phyloP scores from a whole-genome alignment of 2,329 filamentous ascomycete genomes.

The Rhinocladiella similis region DNA sequence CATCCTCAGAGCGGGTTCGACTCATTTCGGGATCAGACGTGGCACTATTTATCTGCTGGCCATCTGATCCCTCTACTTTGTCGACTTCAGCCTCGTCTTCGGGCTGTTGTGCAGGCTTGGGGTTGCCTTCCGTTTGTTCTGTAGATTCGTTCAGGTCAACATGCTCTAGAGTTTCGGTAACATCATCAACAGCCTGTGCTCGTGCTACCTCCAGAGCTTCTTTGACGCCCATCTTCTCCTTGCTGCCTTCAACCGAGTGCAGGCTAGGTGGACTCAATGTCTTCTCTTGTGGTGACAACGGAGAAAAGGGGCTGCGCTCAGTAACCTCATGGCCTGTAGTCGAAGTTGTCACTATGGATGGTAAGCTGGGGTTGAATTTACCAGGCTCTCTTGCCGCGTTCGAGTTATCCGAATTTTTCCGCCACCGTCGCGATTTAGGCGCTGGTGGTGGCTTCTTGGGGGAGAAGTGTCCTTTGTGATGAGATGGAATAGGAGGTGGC shows the following conservation, averaged over 20 bases:
- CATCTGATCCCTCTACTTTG: neutral
- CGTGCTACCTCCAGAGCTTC: conserved; percentile 27
- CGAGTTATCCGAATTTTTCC: conserved; percentile 33
- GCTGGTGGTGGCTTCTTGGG: conserved; percentile 29
- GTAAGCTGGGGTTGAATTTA: conserved; percentile 26
- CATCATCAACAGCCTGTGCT: conserved; percentile 22
- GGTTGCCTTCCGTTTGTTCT: neutral
- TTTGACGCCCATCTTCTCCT: conserved; percentile 22
- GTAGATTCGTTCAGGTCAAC: conserved; percentile 5
- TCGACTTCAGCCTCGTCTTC: neutral
- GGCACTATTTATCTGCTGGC: neutral
- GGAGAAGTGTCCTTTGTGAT: conserved; percentile 13
- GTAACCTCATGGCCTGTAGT: conserved; percentile 10
- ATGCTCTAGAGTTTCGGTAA: conserved; percentile 28
- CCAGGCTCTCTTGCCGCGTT: conserved; percentile 23
- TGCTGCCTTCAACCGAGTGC: conserved; percentile 1
- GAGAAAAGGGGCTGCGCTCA: conserved; percentile 21
- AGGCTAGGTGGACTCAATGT: conserved; percentile 17
- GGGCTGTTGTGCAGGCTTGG: neutral
- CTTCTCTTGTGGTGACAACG: conserved; percentile 23
- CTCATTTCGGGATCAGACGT: conserved; percentile 1
- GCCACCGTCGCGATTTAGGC: conserved; percentile 45
- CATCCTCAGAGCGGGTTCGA: conserved; percentile 12
- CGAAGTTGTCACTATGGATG: conserved; percentile 26
- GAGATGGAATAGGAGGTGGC: conserved; percentile 16